Conservation (phyloP, 306 rosid genomes). For the Quercus wislizeni region DNA sequence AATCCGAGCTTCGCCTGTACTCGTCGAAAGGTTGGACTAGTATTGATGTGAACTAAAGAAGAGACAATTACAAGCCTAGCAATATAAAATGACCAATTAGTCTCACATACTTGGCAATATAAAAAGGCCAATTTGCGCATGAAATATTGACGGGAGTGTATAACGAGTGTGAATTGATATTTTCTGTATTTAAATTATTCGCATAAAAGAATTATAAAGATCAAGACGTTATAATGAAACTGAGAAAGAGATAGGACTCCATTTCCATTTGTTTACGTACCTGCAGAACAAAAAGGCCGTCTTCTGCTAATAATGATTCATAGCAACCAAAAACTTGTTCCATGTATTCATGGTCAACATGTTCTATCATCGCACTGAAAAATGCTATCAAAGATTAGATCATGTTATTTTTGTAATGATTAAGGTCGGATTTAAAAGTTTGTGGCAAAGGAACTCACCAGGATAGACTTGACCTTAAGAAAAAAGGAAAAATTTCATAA, state of each 20-base stretch:
- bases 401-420: neutral
- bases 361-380: conserved; percentile 84
- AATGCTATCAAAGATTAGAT: neutral
- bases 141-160: too few species aligned
- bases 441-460: conserved; percentile 44
- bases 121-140: too few species aligned
- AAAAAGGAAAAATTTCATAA: neutral
- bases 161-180: too few species aligned
- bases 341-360: conserved; percentile 80
- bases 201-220: neutral
- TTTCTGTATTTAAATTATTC: too few species aligned
- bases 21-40: conserved; percentile 40
- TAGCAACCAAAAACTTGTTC: conserved; percentile 71
- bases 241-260: neutral
- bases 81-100: neutral
- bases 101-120: too few species aligned
- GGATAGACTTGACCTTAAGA: conserved; percentile 26
- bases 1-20: conserved; percentile 42
- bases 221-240: neutral
- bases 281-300: conserved; percentile 79
- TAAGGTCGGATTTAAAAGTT: neutral
- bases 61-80: too few species aligned
- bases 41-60: conserved; percentile 38
- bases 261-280: conserved; percentile 23
- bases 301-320: conserved; percentile 63